Percentiles rank a stretch among this genome's conserved stretches.
These are phyloP conservation scores for Tricholoma saponaceum DNA, from an alignment of 768 basidiomycete genomes.

Conservation along the genomic window DNA sequence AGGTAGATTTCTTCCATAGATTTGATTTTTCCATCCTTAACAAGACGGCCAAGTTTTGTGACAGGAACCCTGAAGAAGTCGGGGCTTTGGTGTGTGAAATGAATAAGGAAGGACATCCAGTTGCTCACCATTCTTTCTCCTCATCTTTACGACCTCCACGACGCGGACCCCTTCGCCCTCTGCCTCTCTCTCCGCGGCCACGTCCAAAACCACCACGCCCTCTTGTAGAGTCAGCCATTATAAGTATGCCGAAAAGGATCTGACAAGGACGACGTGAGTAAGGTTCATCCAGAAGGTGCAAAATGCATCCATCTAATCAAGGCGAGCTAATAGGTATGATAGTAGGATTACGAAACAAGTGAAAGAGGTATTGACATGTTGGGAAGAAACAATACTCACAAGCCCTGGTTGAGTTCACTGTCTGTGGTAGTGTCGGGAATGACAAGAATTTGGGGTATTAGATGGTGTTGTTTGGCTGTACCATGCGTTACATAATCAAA, in stretches of 20 bases:
- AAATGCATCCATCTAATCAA: constrained; percentile 48
- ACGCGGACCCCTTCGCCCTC: constrained; percentile 85
- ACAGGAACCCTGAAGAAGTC: constrained; percentile 79
- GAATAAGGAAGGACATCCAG: not conserved
- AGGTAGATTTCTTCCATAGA: constrained; percentile 99
- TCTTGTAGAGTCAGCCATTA: constrained; percentile 79
- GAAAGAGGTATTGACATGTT: constrained; percentile 3
- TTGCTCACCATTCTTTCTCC: constrained; percentile 95
- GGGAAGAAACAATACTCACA: constrained; percentile 28
- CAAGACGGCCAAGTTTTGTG: constrained; percentile 98
- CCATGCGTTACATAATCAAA: constrained; percentile 10
- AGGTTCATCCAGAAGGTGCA: constrained; percentile 36
- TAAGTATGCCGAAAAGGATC: constrained; percentile 23
- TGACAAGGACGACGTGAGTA: constrained; percentile 18
- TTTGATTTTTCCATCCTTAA: constrained; percentile 99
- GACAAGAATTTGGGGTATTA: constrained; percentile 5
- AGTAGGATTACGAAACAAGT: constrained; percentile 2
- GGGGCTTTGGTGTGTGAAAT: constrained; percentile 4
- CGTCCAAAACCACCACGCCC: constrained; percentile 78
- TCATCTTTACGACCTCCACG: constrained; percentile 99
- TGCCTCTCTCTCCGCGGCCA: constrained; percentile 88
- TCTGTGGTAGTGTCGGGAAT: constrained; percentile 29
- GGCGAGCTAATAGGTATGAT: not conserved
- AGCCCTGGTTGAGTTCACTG: constrained; percentile 35
- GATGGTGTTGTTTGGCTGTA: constrained; percentile 4